A percentile compares a stretch with the other conserved stretches of the same genome.
These are phyloP conservation scores for Cladosporium sp. DNA, from an alignment of 2,329 filamentous ascomycete species.

Conservation along the genomic window DNA sequence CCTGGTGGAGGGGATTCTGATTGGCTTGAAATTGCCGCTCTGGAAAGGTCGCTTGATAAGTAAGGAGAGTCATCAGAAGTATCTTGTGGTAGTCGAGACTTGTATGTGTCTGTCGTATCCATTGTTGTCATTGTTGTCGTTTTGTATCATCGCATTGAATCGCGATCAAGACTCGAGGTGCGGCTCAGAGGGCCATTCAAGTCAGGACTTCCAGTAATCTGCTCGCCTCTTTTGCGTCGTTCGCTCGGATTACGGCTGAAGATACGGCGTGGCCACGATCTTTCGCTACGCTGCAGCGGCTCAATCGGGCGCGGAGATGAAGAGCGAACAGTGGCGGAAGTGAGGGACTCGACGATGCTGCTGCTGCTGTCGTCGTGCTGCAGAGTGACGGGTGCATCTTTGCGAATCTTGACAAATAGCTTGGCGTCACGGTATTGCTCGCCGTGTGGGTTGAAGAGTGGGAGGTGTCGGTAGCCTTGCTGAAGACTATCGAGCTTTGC, in stretches of 20 bases:
- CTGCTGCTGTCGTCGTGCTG: constrained; percentile 32
- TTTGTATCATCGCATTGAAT: constrained; percentile 27
- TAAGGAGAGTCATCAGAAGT: constrained; percentile 13
- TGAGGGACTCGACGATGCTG: constrained; percentile 27
- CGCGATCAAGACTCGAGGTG: constrained; percentile 38
- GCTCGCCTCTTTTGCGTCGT: constrained; percentile 37
- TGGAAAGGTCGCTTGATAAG: constrained; percentile 6
- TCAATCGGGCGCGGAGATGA: constrained; percentile 33
- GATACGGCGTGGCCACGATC: constrained; percentile 44
- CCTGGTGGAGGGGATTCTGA: background rate
- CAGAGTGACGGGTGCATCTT: constrained; percentile 43
- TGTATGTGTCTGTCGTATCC: background rate
- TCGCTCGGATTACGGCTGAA: constrained; percentile 48
- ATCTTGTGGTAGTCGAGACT: background rate
- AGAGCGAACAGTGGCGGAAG: constrained; percentile 1
- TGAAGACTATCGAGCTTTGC: constrained; percentile 88
- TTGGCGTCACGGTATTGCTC: constrained; percentile 95
- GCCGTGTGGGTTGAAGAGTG: constrained; percentile 81
- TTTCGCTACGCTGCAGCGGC: constrained; percentile 30
- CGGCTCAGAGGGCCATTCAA: constrained; percentile 32
- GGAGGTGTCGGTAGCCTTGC: constrained; percentile 89
- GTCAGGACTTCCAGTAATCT: constrained; percentile 23
- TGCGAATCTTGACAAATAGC: constrained; percentile 84
- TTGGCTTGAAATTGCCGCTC: constrained; percentile 1
- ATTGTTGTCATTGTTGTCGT: background rate